Evolutionary conservation across 495 filamentous ascomycete species (phyloP).

Genomic region (Glarea lozoyensis): DNA sequence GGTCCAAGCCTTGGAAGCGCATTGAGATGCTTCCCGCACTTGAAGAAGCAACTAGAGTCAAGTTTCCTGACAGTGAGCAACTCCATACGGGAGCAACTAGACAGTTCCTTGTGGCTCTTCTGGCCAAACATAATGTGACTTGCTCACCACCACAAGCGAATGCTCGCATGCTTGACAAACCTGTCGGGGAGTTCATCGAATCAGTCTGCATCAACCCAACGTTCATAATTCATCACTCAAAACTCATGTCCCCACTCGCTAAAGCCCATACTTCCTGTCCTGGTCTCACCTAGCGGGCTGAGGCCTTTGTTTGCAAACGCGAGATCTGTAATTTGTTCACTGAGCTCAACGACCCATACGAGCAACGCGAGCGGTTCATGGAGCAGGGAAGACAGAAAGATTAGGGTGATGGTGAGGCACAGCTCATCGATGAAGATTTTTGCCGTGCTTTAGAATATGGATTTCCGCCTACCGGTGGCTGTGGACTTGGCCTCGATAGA

Average conservation of each 20-base stretch:
- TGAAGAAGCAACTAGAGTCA: constrained; percentile 81
- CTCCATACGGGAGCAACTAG: constrained; percentile 83
- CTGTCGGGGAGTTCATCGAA: constrained; percentile 94
- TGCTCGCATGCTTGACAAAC: constrained; percentile 91
- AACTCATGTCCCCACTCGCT: constrained; percentile 96
- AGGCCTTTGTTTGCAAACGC: constrained; percentile 96
- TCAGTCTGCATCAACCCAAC: constrained; percentile 95
- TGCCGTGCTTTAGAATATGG: constrained; percentile 70
- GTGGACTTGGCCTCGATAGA: constrained; percentile 95
- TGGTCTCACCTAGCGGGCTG: constrained; percentile 92
- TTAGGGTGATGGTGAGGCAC: constrained; percentile 93
- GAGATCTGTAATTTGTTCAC: constrained; percentile 96
- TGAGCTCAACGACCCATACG: constrained; percentile 94
- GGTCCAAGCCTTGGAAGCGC: constrained; percentile 86
- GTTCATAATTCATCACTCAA: constrained; percentile 87
- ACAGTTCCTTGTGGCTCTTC: constrained; percentile 71
- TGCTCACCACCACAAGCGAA: constrained; percentile 87
- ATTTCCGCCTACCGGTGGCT: constrained; percentile 89
- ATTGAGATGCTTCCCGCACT: constrained; percentile 95
- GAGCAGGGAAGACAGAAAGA: constrained; percentile 95
- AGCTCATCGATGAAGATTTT: constrained; percentile 92
- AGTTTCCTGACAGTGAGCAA: constrained; percentile 81
- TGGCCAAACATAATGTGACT: constrained; percentile 86
- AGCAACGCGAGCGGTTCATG: constrained; percentile 88
- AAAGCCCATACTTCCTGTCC: constrained; percentile 78